A percentile compares a stretch with the other conserved stretches of the same genome.
phyloP scores from a whole-genome alignment of 1,284 basidiomycete genomes.

The Rhodotorula glutinis region DNA sequence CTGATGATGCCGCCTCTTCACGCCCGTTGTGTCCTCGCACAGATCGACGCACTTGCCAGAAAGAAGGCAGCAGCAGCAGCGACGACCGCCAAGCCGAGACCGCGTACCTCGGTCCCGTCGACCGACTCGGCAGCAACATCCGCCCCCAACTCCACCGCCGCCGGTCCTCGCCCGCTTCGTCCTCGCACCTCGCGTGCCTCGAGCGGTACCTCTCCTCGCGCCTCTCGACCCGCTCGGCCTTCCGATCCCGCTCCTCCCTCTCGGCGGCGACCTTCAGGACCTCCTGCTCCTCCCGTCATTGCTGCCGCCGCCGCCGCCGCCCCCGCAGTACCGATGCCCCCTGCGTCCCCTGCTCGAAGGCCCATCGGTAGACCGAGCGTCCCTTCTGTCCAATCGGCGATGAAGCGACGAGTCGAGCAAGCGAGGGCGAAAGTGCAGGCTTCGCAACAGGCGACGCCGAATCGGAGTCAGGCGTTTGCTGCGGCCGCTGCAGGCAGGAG shows the following conservation, averaged over 20 bases:
- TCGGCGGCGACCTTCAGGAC: too few species aligned
- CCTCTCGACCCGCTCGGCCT: too few species aligned
- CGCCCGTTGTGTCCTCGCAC: too few species aligned
- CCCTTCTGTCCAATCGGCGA: neutral
- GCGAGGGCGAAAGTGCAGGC: constrained; percentile 1
- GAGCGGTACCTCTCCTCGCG: too few species aligned
- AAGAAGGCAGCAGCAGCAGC: neutral
- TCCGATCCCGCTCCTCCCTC: too few species aligned
- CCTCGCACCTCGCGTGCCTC: too few species aligned
- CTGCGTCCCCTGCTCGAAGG: constrained; percentile 1
- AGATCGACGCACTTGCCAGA: neutral
- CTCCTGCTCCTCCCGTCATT: neutral
- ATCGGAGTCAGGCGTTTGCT: neutral
- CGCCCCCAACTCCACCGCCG: neutral
- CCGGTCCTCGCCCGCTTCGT: neutral
- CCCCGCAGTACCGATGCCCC: neutral
- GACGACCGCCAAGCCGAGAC: neutral
- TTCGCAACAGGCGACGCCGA: constrained; percentile 3
- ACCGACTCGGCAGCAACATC: neutral
- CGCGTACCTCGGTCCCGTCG: neutral
- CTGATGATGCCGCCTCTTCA: too few species aligned
- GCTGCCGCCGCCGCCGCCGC: neutral
- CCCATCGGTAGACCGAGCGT: constrained; percentile 5
- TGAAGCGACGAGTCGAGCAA: neutral
- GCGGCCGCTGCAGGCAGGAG: neutral